phyloP scores from a whole-genome alignment of 2,329 filamentous ascomycete genomes.

The Thermochaetoides dissita region DNA sequence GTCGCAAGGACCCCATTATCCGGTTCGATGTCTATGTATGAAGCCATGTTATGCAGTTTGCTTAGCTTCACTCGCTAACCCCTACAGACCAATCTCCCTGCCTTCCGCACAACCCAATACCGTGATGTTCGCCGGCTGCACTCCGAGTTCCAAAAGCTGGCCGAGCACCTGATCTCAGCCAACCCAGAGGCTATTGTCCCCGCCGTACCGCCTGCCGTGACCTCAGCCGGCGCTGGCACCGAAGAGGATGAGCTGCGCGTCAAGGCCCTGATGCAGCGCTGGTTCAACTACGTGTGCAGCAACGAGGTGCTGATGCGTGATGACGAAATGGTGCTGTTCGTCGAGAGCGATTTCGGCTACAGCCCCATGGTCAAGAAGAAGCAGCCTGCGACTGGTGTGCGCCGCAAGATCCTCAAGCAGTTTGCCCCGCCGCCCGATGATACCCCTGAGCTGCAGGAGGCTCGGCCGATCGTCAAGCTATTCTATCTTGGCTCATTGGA shows the following conservation, averaged over 20 bases:
- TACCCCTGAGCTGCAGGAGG: constrained; percentile 83
- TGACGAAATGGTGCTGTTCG: constrained; percentile 93
- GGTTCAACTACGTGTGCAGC: constrained; percentile 85
- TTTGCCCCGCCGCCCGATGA: constrained; percentile 96
- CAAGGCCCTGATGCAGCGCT: constrained; percentile 80
- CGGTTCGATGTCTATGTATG: constrained; percentile 93
- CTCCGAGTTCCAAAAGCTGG: constrained; percentile 92
- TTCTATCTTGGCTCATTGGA: constrained; percentile 96
- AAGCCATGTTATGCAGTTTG: constrained; percentile 1
- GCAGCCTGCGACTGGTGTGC: constrained; percentile 89
- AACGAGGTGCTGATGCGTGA: constrained; percentile 90
- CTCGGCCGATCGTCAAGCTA: constrained; percentile 79
- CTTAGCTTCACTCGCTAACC: constrained; percentile 13
- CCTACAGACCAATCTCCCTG: constrained; percentile 84
- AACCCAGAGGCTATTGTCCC: constrained; percentile 93
- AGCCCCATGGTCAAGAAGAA: constrained; percentile 90
- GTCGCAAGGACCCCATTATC: constrained; percentile 88
- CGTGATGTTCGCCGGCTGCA: constrained; percentile 92
- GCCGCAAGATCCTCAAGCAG: constrained; percentile 92
- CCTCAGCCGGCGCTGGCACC: constrained; percentile 84
- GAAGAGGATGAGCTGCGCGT: constrained; percentile 88
- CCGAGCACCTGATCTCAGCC: constrained; percentile 89
- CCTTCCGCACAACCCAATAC: constrained; percentile 95
- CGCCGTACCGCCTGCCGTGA: constrained; percentile 85
- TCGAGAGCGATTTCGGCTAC: constrained; percentile 98